Evolutionary conservation across 2,329 filamentous ascomycete genomes (phyloP).

Genomic region (Ophiostoma populinum): DNA sequence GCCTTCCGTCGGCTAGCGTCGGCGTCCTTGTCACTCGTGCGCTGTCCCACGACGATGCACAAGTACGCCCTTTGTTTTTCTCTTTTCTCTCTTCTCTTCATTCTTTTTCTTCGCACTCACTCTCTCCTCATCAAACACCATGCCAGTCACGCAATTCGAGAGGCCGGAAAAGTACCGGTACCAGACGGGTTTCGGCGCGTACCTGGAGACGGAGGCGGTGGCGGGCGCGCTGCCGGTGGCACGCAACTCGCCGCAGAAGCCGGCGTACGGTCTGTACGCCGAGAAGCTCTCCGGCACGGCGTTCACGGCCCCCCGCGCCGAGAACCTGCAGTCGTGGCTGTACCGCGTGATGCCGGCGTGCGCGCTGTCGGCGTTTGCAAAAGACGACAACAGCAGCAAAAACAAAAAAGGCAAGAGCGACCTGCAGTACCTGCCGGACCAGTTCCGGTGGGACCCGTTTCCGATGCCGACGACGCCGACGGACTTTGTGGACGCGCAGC

Average conservation of each 20-base stretch:
- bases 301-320: conserved; percentile 51
- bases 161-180: conserved; percentile 49
- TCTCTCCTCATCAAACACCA: conserved; percentile 13
- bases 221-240: conserved; percentile 56
- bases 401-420: too few relatives aligned
- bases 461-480: conserved; percentile 33
- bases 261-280: conserved; percentile 60
- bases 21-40: too few relatives aligned
- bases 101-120: background rate
- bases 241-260: conserved; percentile 70
- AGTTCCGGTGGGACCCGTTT: conserved; percentile 64
- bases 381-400: conserved; percentile 20
- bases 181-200: conserved; percentile 59
- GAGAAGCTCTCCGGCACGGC: conserved; percentile 62
- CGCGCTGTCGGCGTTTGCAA: conserved; percentile 37
- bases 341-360: conserved; percentile 53
- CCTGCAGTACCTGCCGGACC: conserved; percentile 62
- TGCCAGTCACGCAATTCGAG: conserved; percentile 33
- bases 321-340: conserved; percentile 56
- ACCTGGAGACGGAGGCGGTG: conserved; percentile 68
- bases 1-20: conserved; percentile 8
- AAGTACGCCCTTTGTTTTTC: background rate
- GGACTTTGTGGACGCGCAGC: conserved; percentile 40
- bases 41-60: too few relatives aligned
- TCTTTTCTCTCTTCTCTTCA: background rate